These are phyloP conservation scores for Gossypium raimondii DNA, from an alignment of 345 rosid species.

Conservation along the genomic window DNA sequence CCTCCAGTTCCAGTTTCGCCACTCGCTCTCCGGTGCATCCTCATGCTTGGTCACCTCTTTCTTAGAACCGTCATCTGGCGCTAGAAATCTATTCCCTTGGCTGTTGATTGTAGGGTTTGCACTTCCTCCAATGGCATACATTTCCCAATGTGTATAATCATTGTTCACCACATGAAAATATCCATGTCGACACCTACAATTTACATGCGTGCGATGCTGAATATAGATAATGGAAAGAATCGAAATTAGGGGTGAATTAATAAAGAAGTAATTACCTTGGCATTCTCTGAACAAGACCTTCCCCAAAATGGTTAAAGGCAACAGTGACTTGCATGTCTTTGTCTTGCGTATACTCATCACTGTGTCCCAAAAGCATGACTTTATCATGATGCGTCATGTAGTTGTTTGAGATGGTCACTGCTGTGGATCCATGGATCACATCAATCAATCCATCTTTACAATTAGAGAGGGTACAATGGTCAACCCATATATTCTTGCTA, in stretches of 20 bases:
- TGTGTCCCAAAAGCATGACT: constrained; percentile 2
- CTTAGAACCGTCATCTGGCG: not conserved
- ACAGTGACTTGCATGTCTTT: constrained; percentile 10
- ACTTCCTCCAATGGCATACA: constrained; percentile 4
- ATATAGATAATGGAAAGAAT: not conserved
- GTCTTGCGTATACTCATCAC: not conserved
- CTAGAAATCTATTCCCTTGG: constrained; percentile 1
- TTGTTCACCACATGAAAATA: constrained; percentile 5
- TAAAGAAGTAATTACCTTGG: not conserved
- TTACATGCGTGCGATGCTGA: not conserved
- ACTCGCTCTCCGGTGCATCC: constrained; percentile 6
- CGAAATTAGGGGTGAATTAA: not conserved
- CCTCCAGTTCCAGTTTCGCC: constrained; percentile 1
- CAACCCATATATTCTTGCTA: not conserved
- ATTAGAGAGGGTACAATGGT: not conserved
- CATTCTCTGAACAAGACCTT: not conserved
- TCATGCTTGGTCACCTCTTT: constrained; percentile 7
- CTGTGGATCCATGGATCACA: constrained; percentile 2
- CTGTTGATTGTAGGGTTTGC: not conserved
- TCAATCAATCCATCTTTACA: not conserved
- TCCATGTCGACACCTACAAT: not conserved
- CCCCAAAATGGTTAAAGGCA: constrained; percentile 4
- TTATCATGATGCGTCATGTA: constrained; percentile 5
- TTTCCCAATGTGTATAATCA: not conserved
- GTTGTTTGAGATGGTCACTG: not conserved